Evolutionary conservation across 768 basidiomycete species (phyloP), one percentile per base, ranked within the genome.

Genomic region (Dentipellis sp.): DNA sequence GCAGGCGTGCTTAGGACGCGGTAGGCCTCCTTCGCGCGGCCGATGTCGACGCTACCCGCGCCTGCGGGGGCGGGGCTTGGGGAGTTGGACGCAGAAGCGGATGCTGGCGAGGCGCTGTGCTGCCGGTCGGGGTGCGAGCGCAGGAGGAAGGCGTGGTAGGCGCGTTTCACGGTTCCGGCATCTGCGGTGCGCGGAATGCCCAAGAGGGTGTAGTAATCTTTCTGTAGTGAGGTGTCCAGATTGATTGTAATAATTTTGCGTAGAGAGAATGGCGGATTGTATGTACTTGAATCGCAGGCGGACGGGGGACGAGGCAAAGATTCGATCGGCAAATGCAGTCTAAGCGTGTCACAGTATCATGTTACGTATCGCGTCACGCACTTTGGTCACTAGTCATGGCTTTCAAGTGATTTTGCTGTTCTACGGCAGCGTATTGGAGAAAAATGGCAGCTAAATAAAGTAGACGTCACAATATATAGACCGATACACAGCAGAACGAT

Each of bases 141-240:
- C 6, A 90, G 72, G 35, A 92, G 79, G 9, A 78, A 76, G 34
- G 76, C 78, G 63, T 82, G 88, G 66, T 90, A 90, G 9, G 82
- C 88, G 10, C 70, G 62, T 69, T 88, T 92, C 66, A 91, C 76
- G 52, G 88, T 79, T 21, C 68, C 63, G 5, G 65, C 47, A 1
- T 80, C 72, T 16, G 83, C 82, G 65, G 79, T 67, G 34, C 66
- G 74, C 2, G 77, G 58, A 48, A 88, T 59, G 9, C 72, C 69
- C 56, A 91, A 80, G 45, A 88, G 62, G 21, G 67, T 66, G 68
- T 91, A 91, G 64, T 78, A 84, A 70, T 88, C 74, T 56, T 58
- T 48, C 40, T 57, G 59, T 23, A 53, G 50, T 39, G 52, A 39
- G 36, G 58, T 57, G 49, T 59, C 64, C 63, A 60, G 63, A 36